Evolutionary conservation across 78 protist species (phyloP).

Genomic region (Dictyostelium brefeldianum): DNA sequence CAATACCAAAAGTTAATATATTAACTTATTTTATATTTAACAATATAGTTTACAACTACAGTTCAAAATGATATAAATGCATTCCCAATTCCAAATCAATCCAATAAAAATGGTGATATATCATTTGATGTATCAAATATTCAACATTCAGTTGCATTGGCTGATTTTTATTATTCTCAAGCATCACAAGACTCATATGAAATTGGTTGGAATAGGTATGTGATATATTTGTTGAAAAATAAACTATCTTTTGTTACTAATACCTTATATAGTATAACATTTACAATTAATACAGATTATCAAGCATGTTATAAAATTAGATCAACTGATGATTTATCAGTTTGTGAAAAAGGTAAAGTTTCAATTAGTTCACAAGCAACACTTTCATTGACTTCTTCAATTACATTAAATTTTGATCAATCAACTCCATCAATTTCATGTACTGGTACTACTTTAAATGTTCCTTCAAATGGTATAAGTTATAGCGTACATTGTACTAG

Average conservation of each 20-base stretch:
- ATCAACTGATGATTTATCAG: neutral
- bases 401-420: neutral
- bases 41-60: neutral
- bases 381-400: neutral
- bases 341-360: conserved; percentile 49
- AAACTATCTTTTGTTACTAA: no score
- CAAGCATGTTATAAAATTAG: conserved; percentile 23
- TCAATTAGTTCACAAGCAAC: neutral
- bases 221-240: no score
- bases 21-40: neutral
- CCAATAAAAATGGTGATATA: neutral
- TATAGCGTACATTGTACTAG: conserved; percentile 27
- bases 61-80: neutral
- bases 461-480: conserved; percentile 26
- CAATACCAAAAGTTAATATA: no score
- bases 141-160: neutral
- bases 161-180: conserved; percentile 4
- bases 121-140: neutral
- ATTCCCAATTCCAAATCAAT: neutral
- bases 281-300: conserved; percentile 20
- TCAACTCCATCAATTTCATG: neutral
- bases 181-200: neutral
- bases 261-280: neutral
- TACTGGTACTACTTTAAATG: neutral
- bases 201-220: conserved; percentile 4